Conservation (phyloP, 1,284 basidiomycete genomes). For the Trichosporon asahii region DNA sequence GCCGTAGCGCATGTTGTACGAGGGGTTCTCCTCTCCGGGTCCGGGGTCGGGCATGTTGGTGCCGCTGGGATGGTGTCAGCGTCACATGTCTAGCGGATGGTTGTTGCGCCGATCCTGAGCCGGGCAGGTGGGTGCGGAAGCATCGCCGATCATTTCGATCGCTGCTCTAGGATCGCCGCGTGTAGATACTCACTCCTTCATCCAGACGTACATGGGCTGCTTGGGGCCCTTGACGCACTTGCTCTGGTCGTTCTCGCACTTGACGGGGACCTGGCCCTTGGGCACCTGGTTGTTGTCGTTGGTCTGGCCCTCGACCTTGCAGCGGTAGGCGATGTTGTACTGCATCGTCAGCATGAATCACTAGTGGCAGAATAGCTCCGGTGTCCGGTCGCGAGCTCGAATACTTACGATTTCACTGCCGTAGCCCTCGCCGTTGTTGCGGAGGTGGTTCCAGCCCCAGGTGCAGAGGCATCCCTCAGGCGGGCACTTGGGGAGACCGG, state of each 20-base stretch:
- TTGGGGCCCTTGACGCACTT: conserved; percentile 40
- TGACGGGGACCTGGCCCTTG: conserved; percentile 48
- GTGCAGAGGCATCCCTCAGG: conserved; percentile 64
- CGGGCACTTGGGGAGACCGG: conserved; percentile 65
- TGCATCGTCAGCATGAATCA: not conserved
- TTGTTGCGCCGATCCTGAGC: not conserved
- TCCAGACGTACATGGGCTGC: conserved; percentile 22
- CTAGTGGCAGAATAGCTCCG: not conserved
- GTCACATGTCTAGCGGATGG: not conserved
- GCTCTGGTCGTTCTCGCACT: conserved; percentile 35
- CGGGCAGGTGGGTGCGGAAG: not conserved
- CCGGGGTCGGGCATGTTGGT: conserved; percentile 14
- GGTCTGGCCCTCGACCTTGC: conserved; percentile 58
- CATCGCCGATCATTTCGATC: not conserved
- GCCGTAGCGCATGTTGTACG: conserved; percentile 16
- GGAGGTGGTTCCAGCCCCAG: conserved; percentile 63
- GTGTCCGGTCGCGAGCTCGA: too few species aligned
- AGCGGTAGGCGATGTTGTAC: conserved; percentile 73
- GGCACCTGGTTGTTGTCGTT: conserved; percentile 44
- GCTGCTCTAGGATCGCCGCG: not conserved
- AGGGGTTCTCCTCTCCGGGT: not conserved
- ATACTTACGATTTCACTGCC: conserved; percentile 22
- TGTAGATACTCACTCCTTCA: conserved; percentile 13
- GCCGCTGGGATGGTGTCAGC: conserved; percentile 12
- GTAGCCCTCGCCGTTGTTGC: conserved; percentile 19